These are phyloP conservation scores for Beauveria sp. DNA, from an alignment of 2,329 filamentous ascomycete species.

Conservation along the genomic window DNA sequence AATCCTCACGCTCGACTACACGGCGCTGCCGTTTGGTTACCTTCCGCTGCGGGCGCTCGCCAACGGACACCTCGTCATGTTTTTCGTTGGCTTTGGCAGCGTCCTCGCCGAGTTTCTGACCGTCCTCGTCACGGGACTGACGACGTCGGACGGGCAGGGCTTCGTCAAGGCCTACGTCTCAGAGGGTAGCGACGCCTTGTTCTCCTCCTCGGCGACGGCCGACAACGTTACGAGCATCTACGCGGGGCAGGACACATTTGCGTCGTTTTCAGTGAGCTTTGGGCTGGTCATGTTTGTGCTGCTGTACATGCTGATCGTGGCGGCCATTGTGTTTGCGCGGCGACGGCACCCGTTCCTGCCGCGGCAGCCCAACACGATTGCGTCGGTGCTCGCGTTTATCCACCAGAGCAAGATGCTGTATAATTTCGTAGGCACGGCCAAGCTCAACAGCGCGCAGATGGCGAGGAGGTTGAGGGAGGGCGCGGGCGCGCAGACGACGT, in stretches of 20 bases:
- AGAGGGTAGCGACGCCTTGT: not conserved
- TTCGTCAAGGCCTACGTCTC: conserved; percentile 36
- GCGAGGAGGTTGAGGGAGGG: conserved; percentile 41
- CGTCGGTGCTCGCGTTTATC: conserved; percentile 67
- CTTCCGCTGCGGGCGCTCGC: conserved; percentile 53
- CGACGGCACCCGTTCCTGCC: conserved; percentile 66
- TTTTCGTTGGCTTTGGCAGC: conserved; percentile 61
- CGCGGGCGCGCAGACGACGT: conserved; percentile 43
- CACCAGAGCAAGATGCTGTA: conserved; percentile 76
- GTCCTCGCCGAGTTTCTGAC: conserved; percentile 68
- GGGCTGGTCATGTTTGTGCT: conserved; percentile 55
- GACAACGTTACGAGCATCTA: conserved; percentile 27
- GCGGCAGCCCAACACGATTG: conserved; percentile 71
- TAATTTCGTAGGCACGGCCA: conserved; percentile 64
- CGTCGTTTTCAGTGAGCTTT: conserved; percentile 61
- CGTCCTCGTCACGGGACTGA: conserved; percentile 59
- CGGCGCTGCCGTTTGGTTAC: conserved; percentile 60
- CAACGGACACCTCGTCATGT: conserved; percentile 58
- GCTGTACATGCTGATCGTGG: conserved; percentile 54
- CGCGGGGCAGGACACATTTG: conserved; percentile 50
- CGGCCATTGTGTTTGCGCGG: conserved; percentile 51
- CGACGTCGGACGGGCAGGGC: conserved; percentile 54
- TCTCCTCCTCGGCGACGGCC: no score
- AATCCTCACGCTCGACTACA: conserved; percentile 65
- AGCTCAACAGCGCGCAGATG: conserved; percentile 55